Percentiles rank a stretch among this genome's conserved stretches.
Conservation (phyloP, 108 stramenopile genomes). For the Skeletonema costatum region DNA sequence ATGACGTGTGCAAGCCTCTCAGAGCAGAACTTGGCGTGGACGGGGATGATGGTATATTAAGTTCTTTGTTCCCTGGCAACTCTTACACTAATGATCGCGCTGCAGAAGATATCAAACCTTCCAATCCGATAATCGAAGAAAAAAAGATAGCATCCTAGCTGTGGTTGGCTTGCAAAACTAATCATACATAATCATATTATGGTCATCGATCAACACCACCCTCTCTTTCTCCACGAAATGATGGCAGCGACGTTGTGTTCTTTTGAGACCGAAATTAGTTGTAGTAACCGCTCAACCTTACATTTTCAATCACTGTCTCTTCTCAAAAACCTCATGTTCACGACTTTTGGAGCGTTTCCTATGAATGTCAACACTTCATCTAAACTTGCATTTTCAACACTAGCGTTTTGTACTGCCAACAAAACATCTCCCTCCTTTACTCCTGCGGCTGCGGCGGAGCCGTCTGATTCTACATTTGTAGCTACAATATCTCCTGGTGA, state of each 20-base stretch:
- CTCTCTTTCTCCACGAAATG: too few relatives aligned
- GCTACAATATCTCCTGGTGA: constrained; percentile 30
- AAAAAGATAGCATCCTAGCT: background rate
- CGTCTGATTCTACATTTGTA: constrained; percentile 35
- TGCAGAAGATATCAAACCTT: background rate
- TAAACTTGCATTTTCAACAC: constrained; percentile 39
- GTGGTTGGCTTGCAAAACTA: too few relatives aligned
- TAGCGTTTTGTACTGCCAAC: constrained; percentile 62
- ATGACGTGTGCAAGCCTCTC: constrained; percentile 24
- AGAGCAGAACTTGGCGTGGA: constrained; percentile 23
- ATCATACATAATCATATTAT: too few relatives aligned
- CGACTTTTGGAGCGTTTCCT: constrained; percentile 49
- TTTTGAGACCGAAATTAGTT: too few relatives aligned
- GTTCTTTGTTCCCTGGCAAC: constrained; percentile 8
- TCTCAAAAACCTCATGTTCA: constrained; percentile 52
- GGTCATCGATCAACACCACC: too few relatives aligned
- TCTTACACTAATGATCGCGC: background rate
- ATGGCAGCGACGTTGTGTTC: too few relatives aligned
- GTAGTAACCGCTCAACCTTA: too few relatives aligned
- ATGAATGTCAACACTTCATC: constrained; percentile 54
- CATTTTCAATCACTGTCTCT: background rate
- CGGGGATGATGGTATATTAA: constrained; percentile 14
- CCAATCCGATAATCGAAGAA: background rate
- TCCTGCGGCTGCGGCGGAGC: constrained; percentile 51
- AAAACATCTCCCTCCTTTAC: constrained; percentile 51